phyloP scores from a whole-genome alignment of 1,139 yeast genomes.

The Blastobotrys ciferrii region DNA sequence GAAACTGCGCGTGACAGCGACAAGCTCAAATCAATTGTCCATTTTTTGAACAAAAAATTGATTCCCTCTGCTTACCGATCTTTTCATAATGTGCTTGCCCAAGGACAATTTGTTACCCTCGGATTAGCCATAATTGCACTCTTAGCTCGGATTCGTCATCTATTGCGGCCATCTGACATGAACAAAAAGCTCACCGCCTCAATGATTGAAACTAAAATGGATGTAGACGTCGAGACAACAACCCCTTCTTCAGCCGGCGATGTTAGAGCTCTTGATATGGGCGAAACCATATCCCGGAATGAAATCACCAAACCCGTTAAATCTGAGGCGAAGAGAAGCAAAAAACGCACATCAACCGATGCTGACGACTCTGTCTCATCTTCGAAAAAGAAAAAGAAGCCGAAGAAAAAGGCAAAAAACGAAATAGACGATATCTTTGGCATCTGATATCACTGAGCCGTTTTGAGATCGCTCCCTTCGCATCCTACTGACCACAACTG shows the following conservation, averaged over 20 bases:
- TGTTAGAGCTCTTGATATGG: slow-evolving; percentile 8
- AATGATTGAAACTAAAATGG: background rate
- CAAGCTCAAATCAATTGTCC: slow-evolving; percentile 33
- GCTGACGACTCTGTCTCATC: slow-evolving; percentile 5
- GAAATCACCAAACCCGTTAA: background rate
- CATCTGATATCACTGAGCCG: no score
- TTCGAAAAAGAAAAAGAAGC: slow-evolving; percentile 11
- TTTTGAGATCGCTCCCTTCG: no score
- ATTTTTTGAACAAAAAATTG: slow-evolving; percentile 43
- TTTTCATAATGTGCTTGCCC: slow-evolving; percentile 64
- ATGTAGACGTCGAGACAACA: background rate
- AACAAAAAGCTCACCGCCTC: background rate
- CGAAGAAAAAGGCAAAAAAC: slow-evolving; percentile 6
- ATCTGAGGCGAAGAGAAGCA: slow-evolving; percentile 1
- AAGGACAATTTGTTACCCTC: slow-evolving; percentile 74
- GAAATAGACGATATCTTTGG: slow-evolving; percentile 19
- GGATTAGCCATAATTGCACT: slow-evolving; percentile 69
- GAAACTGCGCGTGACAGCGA: slow-evolving; percentile 10
- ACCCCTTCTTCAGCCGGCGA: background rate
- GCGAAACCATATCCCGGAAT: background rate
- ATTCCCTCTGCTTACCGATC: slow-evolving; percentile 55
- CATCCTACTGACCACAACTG: no score
- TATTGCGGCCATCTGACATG: slow-evolving; percentile 17
- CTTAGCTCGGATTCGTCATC: slow-evolving; percentile 48
- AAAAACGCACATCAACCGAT: background rate